Base-by-base conservation (phyloP, 768 basidiomycete species). In the Suillus subluteus region DNA sequence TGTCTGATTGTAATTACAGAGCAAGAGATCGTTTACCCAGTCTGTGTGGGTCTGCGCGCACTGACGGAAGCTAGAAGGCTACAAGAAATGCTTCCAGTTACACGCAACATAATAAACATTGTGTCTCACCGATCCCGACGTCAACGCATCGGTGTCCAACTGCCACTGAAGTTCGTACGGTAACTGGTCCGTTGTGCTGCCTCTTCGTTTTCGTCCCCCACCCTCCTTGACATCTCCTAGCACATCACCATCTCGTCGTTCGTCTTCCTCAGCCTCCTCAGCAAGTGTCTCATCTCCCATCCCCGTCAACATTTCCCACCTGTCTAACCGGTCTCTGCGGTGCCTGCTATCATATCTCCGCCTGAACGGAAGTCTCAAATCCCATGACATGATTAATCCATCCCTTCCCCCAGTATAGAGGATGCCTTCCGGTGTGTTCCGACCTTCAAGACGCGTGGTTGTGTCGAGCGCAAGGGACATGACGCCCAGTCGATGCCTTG, bases 21-120 rank as follows among this genome's bases (percentile, higher is more conserved):
- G 84, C 3, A 95, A 74, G 58, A 99, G 87, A 72, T 99, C 97
- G 74, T 98, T 99, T 43, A 99, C 88, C 97, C 97, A 99, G 78
- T 98, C 96, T 1, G 89, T 90, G 75, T 98, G 96, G 6, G 88
- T 86, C 74, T 98, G 96, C 11, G 90, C 89, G 66, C 89, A 91
- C 76, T 98, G 96, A 38, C 97, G 86, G 75, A 98, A 98, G 56
- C 66, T 37, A 52, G 52, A 61, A 41, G 38, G 50, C 40, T 63
- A 63, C 9, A 44, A 37, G 21, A 41, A 63, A 48, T 63, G 30
- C 11, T 32, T 43, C 54, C 65, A 54, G 41, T 65, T 63, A 21
- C 38, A 23, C 8, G n/a, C 32, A 21, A 26, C 56, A 8, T 12
- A 15, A 40, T 59, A 37, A 55, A 50, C 9, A 30, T 9, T 21